These are phyloP conservation scores for Pelargonium citronellum DNA, from an alignment of 441 rosid species.

Conservation along the genomic window DNA sequence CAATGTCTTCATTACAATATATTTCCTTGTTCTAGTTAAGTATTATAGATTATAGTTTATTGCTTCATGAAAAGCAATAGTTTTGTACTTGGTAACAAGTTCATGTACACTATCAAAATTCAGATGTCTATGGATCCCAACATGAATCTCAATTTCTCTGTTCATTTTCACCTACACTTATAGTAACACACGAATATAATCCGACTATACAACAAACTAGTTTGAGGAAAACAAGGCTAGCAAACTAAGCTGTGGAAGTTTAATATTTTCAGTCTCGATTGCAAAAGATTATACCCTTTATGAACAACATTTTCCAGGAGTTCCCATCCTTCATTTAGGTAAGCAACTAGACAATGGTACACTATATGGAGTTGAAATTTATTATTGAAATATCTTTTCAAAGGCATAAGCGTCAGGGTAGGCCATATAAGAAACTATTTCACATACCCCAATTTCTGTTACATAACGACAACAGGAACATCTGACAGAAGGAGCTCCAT, in stretches of 20 bases:
- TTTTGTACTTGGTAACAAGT: neutral
- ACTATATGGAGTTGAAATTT: neutral
- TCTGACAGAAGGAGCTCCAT: slow-evolving; percentile 68
- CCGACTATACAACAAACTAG: neutral
- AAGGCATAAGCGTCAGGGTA: neutral
- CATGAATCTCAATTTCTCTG: neutral
- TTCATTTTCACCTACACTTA: neutral
- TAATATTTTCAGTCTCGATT: neutral
- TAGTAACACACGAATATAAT: neutral
- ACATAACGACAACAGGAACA: slow-evolving; percentile 67
- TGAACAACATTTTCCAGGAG: neutral
- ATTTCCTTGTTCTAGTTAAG: neutral
- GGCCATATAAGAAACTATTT: neutral
- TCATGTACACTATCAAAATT: neutral
- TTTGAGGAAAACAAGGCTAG: neutral
- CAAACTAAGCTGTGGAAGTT: neutral
- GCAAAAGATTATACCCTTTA: neutral
- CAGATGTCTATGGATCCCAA: neutral
- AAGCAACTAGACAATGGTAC: neutral
- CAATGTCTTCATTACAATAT: neutral
- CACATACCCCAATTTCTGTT: slow-evolving; percentile 64
- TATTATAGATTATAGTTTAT: neutral
- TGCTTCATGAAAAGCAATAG: too few relatives aligned
- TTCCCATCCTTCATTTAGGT: slow-evolving; percentile 4
- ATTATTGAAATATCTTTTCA: neutral